phyloP scores from a whole-genome alignment of 306 rosid species.

The Prunus fruticosa region DNA sequence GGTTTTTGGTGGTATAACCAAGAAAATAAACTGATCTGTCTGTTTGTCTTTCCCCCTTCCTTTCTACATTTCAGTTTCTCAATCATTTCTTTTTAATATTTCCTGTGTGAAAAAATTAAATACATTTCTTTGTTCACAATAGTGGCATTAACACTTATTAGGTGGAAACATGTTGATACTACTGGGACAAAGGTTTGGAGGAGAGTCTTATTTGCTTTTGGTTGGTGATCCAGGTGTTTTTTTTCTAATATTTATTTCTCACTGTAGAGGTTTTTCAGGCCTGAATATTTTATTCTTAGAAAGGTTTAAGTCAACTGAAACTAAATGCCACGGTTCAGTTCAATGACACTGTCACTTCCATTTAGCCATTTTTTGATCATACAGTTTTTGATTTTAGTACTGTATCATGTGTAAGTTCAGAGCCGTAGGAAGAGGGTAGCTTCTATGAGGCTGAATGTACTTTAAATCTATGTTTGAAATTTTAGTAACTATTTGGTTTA shows the following conservation, averaged over 20 bases:
- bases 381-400: neutral
- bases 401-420: neutral
- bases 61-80: neutral
- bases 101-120: neutral
- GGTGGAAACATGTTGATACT: slow-evolving; percentile 90
- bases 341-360: neutral
- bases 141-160: slow-evolving; percentile 86
- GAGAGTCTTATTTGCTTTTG: slow-evolving; percentile 93
- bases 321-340: neutral
- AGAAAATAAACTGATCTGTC: neutral
- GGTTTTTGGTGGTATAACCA: neutral
- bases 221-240: slow-evolving; percentile 98
- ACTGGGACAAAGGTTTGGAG: slow-evolving; percentile 94
- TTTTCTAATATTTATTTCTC: slow-evolving; percentile 10
- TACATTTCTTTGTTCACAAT: slow-evolving; percentile 28
- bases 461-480: neutral
- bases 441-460: neutral
- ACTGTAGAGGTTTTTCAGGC: neutral
- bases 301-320: neutral
- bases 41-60: neutral
- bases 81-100: neutral
- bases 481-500: no score
- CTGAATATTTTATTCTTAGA: neutral
- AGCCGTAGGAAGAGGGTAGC: neutral
- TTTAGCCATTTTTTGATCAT: neutral